These are phyloP conservation scores for Boletus sp. DNA, from an alignment of 768 basidiomycete species.

Conservation along the genomic window DNA sequence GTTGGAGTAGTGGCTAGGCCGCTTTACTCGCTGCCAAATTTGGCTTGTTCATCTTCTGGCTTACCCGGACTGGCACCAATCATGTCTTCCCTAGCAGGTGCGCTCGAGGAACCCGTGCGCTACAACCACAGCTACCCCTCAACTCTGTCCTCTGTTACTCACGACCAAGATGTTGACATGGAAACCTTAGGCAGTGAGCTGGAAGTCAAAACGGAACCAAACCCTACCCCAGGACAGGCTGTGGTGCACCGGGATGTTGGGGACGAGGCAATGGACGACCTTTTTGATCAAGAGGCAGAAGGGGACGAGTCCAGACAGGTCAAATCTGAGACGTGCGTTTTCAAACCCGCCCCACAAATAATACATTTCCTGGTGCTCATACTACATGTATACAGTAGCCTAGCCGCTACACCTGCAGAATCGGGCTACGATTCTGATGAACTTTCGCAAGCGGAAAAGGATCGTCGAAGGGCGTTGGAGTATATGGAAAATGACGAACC, in stretches of 20 bases:
- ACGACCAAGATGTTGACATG: constrained; percentile 45
- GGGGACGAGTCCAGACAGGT: constrained; percentile 36
- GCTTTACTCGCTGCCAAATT: constrained; percentile 9
- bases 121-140: constrained; percentile 19
- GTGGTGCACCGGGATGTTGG: constrained; percentile 8
- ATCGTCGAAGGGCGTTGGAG: constrained; percentile 65
- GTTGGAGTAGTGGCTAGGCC: neutral
- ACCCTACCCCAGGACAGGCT: constrained; percentile 19
- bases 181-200: constrained; percentile 14
- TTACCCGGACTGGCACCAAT: neutral
- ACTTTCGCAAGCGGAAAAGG: constrained; percentile 58
- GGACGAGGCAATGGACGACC: constrained; percentile 70
- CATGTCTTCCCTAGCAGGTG: constrained; percentile 64
- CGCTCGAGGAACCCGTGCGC: constrained; percentile 41
- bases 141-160: constrained; percentile 1
- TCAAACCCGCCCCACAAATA: neutral
- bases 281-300: constrained; percentile 74
- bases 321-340: constrained; percentile 48
- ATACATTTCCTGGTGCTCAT: constrained; percentile 18
- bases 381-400: constrained; percentile 26
- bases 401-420: constrained; percentile 36
- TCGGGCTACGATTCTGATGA: constrained; percentile 66
- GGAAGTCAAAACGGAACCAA: constrained; percentile 19
- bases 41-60: neutral
- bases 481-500: constrained; percentile 79